Evolutionary conservation across 768 basidiomycete species (phyloP).

Genomic region (Coprinellus micaceus): DNA sequence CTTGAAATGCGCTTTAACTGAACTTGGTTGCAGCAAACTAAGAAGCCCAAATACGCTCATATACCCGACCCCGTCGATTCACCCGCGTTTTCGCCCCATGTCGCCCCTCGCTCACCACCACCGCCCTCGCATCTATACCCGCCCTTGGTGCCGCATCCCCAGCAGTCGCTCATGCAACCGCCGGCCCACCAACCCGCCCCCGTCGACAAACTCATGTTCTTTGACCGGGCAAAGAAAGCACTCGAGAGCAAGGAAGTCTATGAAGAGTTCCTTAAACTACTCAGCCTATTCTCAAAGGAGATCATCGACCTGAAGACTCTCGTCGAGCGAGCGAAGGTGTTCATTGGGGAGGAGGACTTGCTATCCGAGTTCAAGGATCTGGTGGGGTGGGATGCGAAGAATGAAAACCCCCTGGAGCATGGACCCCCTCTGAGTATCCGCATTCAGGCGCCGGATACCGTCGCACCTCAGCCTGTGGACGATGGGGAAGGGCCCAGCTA

Average conservation of each 20-base stretch:
- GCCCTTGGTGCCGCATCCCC: conserved; percentile 14
- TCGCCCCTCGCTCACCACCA: conserved; percentile 40
- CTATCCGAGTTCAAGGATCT: conserved; percentile 83
- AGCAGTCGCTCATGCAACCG: conserved; percentile 9
- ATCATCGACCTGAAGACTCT: conserved; percentile 85
- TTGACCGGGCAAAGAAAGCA: conserved; percentile 85
- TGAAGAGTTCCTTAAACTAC: conserved; percentile 92
- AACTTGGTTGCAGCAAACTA: conserved; percentile 38
- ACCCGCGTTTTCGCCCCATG: conserved; percentile 49
- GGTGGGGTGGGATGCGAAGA: conserved; percentile 72
- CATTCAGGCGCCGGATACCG: conserved; percentile 70
- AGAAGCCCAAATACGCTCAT: conserved; percentile 62
- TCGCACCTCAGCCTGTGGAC: conserved; percentile 74
- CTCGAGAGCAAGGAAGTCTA: conserved; percentile 74
- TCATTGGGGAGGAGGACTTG: conserved; percentile 79
- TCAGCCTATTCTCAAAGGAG: conserved; percentile 87
- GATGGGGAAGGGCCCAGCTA: conserved; percentile 94
- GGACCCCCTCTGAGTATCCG: conserved; percentile 79
- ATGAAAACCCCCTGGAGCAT: conserved; percentile 49
- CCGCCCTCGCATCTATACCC: conserved; percentile 29
- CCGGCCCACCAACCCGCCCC: conserved; percentile 30
- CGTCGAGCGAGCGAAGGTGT: conserved; percentile 73
- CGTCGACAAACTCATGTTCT: conserved; percentile 84
- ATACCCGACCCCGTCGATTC: conserved; percentile 56
- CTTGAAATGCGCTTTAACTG: background rate